Base-by-base conservation (phyloP, 345 rosid genomes). In the Pugionium dolabratum region DNA sequence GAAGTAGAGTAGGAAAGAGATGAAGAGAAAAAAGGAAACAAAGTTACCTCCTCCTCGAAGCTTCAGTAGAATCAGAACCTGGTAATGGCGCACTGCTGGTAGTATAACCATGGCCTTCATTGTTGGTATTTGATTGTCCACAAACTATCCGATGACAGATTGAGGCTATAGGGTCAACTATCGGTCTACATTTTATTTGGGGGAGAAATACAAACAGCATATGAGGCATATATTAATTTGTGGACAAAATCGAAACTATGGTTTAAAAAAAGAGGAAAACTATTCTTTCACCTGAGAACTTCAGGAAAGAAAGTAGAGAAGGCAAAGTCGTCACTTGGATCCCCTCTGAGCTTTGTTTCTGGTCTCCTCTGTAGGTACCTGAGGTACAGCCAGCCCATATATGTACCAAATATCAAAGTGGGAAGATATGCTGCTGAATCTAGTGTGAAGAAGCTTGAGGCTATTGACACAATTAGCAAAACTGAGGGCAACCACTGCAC, bases 221-320 rank as follows among this genome's bases (percentile, higher is more conserved):
- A 45, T 37, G 37, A 62, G 34, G 37, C 4, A 53, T 33, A 28
- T 4, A 52, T 34, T 65, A 27, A 48, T 25, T 4, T 54, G 41
- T 34, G 48, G 28, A 10, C 4, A 35, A 62, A 40, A 39, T 41
- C 52, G 29, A 67, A 62, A 68, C 25, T 28, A 28, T 2, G n/a
- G 54, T 54, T 39, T 18, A 18, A 1, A 41, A 42, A 42, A 54
- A 7, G 2, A 2, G 26, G 56, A 32, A 51, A 29, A 48, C 11
- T 29, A 36, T 61, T 61, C 5, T 7, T 61, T 55, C 79, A 92
- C 99, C 95, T 84, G 47, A 95, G 59, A 55, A 83, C 63, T 59
- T 95, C 99, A 52, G 96, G 97, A 80, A 91, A 95, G 83, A 95
- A 95, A 18, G 95, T 74, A 26, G 90, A 91, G 81, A 95, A 89